Base-by-base conservation (phyloP, 2,329 filamentous ascomycete genomes). In the Pseudogymnoascus sp. region DNA sequence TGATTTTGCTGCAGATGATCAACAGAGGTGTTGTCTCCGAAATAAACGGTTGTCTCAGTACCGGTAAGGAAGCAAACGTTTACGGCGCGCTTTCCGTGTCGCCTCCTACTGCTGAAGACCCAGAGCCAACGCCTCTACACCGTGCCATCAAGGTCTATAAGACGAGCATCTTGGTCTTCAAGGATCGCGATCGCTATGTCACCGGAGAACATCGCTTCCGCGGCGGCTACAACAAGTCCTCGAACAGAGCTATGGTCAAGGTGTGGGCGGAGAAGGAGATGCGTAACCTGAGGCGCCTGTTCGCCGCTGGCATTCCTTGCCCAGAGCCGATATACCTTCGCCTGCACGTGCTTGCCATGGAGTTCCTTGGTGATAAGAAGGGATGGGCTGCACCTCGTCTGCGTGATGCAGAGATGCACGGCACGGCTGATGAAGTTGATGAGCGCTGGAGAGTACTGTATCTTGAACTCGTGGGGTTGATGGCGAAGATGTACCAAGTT, bases 261-360 rank as follows among this genome's bases (percentile, higher is more conserved):
- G 81, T 97, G 23, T 99, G 94, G 94, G 95, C 95, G 0, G 93
- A 99, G 77, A 99, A 99, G 77, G 94, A 99, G 77, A 96, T 95
- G 79, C 85, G 94, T 42, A 99, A 99, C 76, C 76, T 99, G 71
- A 87, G 91, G 68, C 84, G 94, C 62, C 88, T 99, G 65, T 80
- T 95, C 74, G 79, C 85, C 5, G 89, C 92, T 6, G 91, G 90
- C 6, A 96, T 99, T 62, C 89, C 92, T 5, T 96, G 90, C 68
- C 94, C 94, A 0, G 91, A 96, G 72, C 92, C 94, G 2, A 80
- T 97, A 64, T 87, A 88, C 69, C 85, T 99, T 59, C 92, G 93
- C 71, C 83, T 93, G n/a, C 92, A 99, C 71, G 93, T 99, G 4
- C 82, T 99, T 2, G 90, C 95, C 62, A 99, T 99, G 94, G 85